Evolutionary conservation across 371 early-diverging fungal species (phyloP).

Genomic region (Mortierella sp.): DNA sequence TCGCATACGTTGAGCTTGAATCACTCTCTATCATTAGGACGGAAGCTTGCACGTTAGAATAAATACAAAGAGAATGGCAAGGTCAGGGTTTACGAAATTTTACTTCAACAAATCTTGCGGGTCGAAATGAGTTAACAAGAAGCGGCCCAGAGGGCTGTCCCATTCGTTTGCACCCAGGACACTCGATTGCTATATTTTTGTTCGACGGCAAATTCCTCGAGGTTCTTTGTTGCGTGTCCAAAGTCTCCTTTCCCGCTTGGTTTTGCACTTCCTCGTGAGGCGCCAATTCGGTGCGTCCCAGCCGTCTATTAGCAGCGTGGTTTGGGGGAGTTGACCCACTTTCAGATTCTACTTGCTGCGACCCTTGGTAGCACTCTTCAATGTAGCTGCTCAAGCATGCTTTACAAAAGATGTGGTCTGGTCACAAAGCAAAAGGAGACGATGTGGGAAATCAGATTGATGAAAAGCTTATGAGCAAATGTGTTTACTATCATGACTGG

Average conservation of each 20-base stretch:
- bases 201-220: not conserved
- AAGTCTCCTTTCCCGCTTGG: not conserved
- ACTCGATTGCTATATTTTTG: conserved; percentile 13
- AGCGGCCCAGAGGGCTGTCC: conserved; percentile 3
- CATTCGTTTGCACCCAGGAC: conserved; percentile 27
- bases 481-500: not conserved
- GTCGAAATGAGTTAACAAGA: conserved; percentile 24
- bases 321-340: not conserved
- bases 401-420: conserved; percentile 53
- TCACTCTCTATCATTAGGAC: conserved; percentile 24
- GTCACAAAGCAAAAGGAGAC: not conserved
- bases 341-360: not conserved
- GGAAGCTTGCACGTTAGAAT: not conserved
- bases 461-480: no score
- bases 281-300: not conserved
- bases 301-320: not conserved
- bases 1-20: conserved; percentile 29
- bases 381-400: conserved; percentile 36
- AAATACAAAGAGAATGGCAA: not conserved
- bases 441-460: not conserved
- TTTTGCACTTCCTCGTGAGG: no score
- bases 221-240: not conserved
- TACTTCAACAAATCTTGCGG: conserved; percentile 44
- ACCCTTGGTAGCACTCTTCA: conserved; percentile 5
- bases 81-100: not conserved